Percentiles rank a stretch among this genome's conserved stretches.
Evolutionary conservation across 306 rosid genomes (phyloP).

Genomic region (Medicago truncatula): MtrunA17r5.0-ANR NC_053046.1:1851501-1852000

Average conservation of each 20-base stretch:
- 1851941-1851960: too few relatives aligned
- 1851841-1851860: constrained; percentile 39
- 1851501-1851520: constrained; percentile 19
- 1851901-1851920: background rate
- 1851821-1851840: constrained; percentile 45
- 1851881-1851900: constrained; percentile 8
- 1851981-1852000: too few relatives aligned
- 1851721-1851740: constrained; percentile 46
- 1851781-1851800: constrained; percentile 16
- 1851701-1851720: constrained; percentile 17
- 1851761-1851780: constrained; percentile 44
- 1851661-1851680: constrained; percentile 17
- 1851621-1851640: constrained; percentile 37
- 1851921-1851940: too few relatives aligned
- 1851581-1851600: constrained; percentile 33
- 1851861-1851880: background rate
- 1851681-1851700: constrained; percentile 37
- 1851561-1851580: constrained; percentile 20
- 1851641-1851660: constrained; percentile 19
- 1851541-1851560: constrained; percentile 9
- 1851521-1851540: constrained; percentile 6
- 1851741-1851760: constrained; percentile 51
- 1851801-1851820: constrained; percentile 13
- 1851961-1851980: too few relatives aligned
- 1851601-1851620: constrained; percentile 23